Evolutionary conservation across 345 rosid species (phyloP), one percentile per base, ranked within the genome.

Genomic region (Salix brachista): DNA sequence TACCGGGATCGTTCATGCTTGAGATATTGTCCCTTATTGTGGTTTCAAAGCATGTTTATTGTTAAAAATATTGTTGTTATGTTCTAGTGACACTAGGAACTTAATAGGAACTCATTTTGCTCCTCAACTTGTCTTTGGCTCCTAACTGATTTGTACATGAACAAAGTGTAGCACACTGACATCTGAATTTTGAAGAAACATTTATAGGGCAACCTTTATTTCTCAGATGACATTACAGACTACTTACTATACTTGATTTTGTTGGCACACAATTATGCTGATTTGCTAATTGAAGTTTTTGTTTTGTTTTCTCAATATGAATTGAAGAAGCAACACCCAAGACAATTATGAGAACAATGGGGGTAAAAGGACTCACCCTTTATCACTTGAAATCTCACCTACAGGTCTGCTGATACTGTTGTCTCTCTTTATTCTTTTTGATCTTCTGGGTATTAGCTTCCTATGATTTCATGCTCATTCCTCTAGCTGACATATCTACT

Each of bases 321-420:
- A 23, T 52, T 78, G 76, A 77, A 82, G 84, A 82, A 75, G 84
- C 84, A 70, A 82, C 84, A 50, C 84, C 84, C 0, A 82, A 82
- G 69, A 82, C 81, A 18, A 82, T 82, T 50, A 82, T 82, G 84
- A 78, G 84, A 48, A 82, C 81, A 32, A 82, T 82, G 84, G 84
- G 84, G 23, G 84, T 82, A 39, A 82, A 82, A 68, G 84, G 84
- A 56, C 84, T 82, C 39, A 82, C 84, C 21, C 84, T 82, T 52
- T 82, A 82, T 82, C 84, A 82, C 79, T 67, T 82, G 69, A 82
- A 82, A 61, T 82, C 84, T 71, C 84, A 82, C 66, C 73, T 82
- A 28, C 84, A 82, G 84, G 84, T 82, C 36, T 75, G 79, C 71
- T 65, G 25, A 70, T 69, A 41, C 56, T 13, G n/a, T 6, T n/a